Base-by-base conservation (phyloP, 768 basidiomycete species). In the Astraeus odoratus region DNA sequence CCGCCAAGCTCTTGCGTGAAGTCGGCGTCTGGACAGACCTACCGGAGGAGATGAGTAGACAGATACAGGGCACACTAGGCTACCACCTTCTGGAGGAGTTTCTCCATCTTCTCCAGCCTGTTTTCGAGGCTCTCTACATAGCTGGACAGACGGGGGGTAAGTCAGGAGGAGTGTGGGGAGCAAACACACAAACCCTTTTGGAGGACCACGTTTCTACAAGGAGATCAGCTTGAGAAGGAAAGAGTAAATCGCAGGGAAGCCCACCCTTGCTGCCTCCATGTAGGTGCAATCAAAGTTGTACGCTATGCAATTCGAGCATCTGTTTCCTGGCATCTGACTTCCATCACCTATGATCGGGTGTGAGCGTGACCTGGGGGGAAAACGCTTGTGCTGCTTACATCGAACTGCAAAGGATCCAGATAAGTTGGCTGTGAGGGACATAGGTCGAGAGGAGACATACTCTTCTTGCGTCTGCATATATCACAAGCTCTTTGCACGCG, bases 381-480 rank as follows among this genome's bases (percentile, higher is more conserved):
- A 29, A 26, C 20, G 29, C 19, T 23, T 13, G 12, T 38, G 9
- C 52, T 30, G 55, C 78, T 64, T 66, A 81, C 83, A 86, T 64
- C 83, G 73, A 61, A 86, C 83, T 82, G 48, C 20, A 52, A 19
- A 53, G 42, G 42, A 48, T 25, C n/a, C n/a, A n/a, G 35, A 48
- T 42, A 46, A 51, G 50, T 19, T 35, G 23, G 23, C 40, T 5
- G 20, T 19, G 45, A 9, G 51, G 52, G 27, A 19, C 12, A n/a
- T 30, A 8, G 15, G 33, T 18, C 20, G 34, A 19, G 18, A 33
- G 39, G 42, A n/a, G 46, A 39, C 77, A 50, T 47, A 83, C 86
- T 81, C 67, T 93, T 93, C 72, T 90, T 91, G 46, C 86, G 71
- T 29, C 89, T 71, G 58, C 89, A 92, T 0, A 81, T 75, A 56